Evolutionary conservation across 768 basidiomycete species (phyloP), one percentile per base, ranked within the genome.

Genomic region (Gymnopilus dilepis): DNA sequence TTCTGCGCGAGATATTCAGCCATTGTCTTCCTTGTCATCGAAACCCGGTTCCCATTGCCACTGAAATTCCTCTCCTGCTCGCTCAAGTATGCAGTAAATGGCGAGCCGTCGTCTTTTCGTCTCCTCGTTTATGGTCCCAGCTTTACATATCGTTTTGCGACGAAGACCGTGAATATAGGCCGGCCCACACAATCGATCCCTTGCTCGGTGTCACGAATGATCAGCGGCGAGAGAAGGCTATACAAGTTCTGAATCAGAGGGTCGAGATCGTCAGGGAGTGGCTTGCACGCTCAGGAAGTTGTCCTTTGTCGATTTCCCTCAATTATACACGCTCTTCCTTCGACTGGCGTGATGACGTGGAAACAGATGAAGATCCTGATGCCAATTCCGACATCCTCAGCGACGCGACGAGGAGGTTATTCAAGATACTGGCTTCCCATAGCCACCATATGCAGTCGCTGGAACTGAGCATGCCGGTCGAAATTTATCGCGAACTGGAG

Each of bases 401-500:
- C n/a, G 15, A 43, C 12, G 1, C 30, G 11, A 42, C 41, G 4
- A 31, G 21, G 15, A 15, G 21, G 21, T 19, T 59, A 22, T 51
- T 59, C 11, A 2, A 42, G 38, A 42, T 30, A 31, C 8, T 59
- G 0, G 17, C 31, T 7, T 12, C 37, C 5, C 22, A 31, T 52
- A 13, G n/a, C 4, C 34, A 50, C 12, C 58, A 41, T 9, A 4
- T 41, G 12, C 19, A 41, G 38, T 33, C 19, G 9, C 38, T 59
- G 38, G 40, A 59, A 17, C 11, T 53, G n/a, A 33, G 9, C 1
- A 53, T 53, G 38, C 58, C 50, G 2, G 6, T 34, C 3, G 38
- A 59, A 33, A 50, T 45, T 3, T 59, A 59, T 28, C 47, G 51
- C 24, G 4, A 52, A 12, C 19, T 59, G 26, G 58, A 59, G 15